Evolutionary conservation across 805 yeast genomes (phyloP).

Genomic region (Hanseniaspora occidentalis): DNA sequence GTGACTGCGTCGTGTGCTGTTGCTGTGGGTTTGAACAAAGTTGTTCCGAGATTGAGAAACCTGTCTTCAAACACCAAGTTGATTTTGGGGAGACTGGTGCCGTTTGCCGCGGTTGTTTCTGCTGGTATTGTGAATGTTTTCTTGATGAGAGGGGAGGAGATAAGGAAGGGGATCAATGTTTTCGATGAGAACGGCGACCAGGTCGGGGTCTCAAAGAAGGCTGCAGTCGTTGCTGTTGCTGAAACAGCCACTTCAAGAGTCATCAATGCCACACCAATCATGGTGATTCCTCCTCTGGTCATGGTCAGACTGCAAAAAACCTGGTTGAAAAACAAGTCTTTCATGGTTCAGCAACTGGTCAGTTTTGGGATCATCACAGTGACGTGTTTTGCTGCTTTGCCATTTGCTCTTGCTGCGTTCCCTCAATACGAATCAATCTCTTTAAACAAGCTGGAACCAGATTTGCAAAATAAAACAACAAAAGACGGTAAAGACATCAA

Average conservation of each 20-base stretch:
- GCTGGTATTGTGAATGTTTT: slow-evolving; percentile 97
- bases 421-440: slow-evolving; percentile 71
- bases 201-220: slow-evolving; percentile 66
- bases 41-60: slow-evolving; percentile 74
- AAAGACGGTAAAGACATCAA: slow-evolving; percentile 43
- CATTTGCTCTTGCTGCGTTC: slow-evolving; percentile 91
- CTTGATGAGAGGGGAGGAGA: slow-evolving; percentile 91
- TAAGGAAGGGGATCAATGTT: slow-evolving; percentile 70
- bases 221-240: slow-evolving; percentile 89
- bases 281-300: slow-evolving; percentile 90
- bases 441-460: slow-evolving; percentile 48
- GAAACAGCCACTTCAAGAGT: slow-evolving; percentile 95
- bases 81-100: slow-evolving; percentile 77
- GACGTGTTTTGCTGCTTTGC: slow-evolving; percentile 79
- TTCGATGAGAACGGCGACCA: slow-evolving; percentile 52
- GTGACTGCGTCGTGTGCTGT: slow-evolving; percentile 93
- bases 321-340: slow-evolving; percentile 53
- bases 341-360: slow-evolving; percentile 50
- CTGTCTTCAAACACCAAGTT: slow-evolving; percentile 59
- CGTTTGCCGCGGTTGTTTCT: slow-evolving; percentile 96
- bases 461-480: slow-evolving; percentile 50
- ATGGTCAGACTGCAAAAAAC: slow-evolving; percentile 67
- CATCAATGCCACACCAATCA: slow-evolving; percentile 91
- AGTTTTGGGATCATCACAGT: slow-evolving; percentile 77
- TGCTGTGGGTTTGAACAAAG: slow-evolving; percentile 81